A percentile compares a stretch with the other conserved stretches of the same genome.
phyloP scores from a whole-genome alignment of 371 early-diverging fungal species.

The Mortierella sp. region DNA sequence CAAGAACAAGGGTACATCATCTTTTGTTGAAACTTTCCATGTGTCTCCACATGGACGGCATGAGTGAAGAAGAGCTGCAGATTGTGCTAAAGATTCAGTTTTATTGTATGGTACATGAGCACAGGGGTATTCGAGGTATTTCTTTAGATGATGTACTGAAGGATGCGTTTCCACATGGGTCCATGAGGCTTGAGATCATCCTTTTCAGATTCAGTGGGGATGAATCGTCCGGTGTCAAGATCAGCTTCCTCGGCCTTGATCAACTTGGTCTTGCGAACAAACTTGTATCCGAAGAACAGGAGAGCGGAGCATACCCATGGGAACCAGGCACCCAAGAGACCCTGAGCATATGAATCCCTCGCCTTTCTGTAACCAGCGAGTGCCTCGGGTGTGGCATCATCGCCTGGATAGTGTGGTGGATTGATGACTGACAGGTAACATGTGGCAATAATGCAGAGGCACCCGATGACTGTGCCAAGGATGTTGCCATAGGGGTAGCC shows the following conservation, averaged over 20 bases:
- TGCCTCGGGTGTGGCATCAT: conserved; percentile 12
- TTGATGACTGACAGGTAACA: conserved; percentile 56
- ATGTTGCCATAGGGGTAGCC: conserved; percentile 78
- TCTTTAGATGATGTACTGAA: conserved; percentile 25
- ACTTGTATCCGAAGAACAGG: conserved; percentile 63
- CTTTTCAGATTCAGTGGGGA: conserved; percentile 32
- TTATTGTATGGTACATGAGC: not conserved
- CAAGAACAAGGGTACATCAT: too few species aligned
- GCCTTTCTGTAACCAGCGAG: not conserved
- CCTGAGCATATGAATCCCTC: conserved; percentile 29
- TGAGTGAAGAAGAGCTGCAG: too few species aligned
- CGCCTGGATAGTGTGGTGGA: conserved; percentile 59
- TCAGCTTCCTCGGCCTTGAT: conserved; percentile 65
- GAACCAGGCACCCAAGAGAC: conserved; percentile 41
- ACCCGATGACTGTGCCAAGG: conserved; percentile 62
- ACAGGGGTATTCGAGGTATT: too few species aligned
- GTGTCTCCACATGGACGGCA: too few species aligned
- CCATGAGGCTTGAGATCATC: conserved; percentile 28
- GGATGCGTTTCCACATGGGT: conserved; percentile 30
- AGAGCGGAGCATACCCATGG: conserved; percentile 35
- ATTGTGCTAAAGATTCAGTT: too few species aligned
- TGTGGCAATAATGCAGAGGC: conserved; percentile 67
- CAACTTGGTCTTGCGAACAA: conserved; percentile 57
- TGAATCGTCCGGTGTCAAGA: conserved; percentile 58
- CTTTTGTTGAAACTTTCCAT: too few species aligned